These are phyloP conservation scores for Yarrowia sp. DNA, from an alignment of 805 yeast species.

Conservation along the genomic window DNA sequence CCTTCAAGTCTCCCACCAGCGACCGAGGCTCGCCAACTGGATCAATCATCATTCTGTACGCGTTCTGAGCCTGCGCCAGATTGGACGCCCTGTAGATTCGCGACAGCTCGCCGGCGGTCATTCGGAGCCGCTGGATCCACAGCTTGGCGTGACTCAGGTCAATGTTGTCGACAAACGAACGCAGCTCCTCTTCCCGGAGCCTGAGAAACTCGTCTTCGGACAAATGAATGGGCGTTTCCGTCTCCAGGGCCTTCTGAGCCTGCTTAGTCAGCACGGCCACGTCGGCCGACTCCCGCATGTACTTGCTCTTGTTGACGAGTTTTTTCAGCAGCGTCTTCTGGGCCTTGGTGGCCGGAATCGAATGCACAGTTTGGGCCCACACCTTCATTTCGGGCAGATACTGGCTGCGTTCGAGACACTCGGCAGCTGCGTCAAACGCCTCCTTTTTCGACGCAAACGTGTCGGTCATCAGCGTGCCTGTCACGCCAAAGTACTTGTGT, in stretches of 20 bases:
- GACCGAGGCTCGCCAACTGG: slow-evolving; percentile 1
- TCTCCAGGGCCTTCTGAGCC: slow-evolving; percentile 5
- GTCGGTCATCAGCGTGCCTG: neutral
- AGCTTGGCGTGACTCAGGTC: neutral
- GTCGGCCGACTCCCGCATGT: slow-evolving; percentile 23
- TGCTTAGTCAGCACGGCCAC: slow-evolving; percentile 1
- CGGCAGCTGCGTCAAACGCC: slow-evolving; percentile 15
- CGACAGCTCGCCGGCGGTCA: slow-evolving; percentile 13
- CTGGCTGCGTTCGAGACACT: neutral
- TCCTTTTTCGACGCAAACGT: slow-evolving; percentile 15
- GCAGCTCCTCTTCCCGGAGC: neutral
- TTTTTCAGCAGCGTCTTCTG: neutral
- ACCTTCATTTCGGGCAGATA: slow-evolving; percentile 8
- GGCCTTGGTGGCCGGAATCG: neutral
- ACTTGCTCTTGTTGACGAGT: slow-evolving; percentile 10
- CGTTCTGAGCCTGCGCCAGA: slow-evolving; percentile 24
- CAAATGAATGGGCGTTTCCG: neutral
- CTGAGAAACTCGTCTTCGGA: neutral
- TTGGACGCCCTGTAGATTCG: slow-evolving; percentile 4
- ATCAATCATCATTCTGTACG: slow-evolving; percentile 21
- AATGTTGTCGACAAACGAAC: neutral
- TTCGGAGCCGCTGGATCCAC: slow-evolving; percentile 20
- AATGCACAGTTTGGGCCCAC: neutral
- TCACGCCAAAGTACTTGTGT: slow-evolving; percentile 1
- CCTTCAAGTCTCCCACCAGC: slow-evolving; percentile 24